Percentiles rank a stretch among this genome's conserved stretches.
These are phyloP conservation scores for Paramecium sexaurelia DNA, from an alignment of 73 alveolate species.

Conservation along the genomic window DNA sequence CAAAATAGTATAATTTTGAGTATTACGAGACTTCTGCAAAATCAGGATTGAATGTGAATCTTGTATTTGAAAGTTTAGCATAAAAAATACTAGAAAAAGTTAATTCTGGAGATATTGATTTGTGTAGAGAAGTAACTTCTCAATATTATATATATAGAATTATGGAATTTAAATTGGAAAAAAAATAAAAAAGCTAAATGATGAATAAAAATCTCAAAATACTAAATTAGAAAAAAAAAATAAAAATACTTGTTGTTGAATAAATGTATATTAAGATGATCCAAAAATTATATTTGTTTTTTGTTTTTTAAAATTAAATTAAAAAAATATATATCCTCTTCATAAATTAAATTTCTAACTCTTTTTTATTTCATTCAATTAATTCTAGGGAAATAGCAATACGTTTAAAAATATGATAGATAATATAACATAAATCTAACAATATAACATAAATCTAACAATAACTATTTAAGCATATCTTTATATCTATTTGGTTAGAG, in stretches of 20 bases:
- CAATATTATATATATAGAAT: background rate
- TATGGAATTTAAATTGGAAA: background rate
- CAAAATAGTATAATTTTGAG: background rate
- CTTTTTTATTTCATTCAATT: too few species aligned
- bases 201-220: background rate
- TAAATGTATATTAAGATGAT: too few species aligned
- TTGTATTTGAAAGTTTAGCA: conserved; percentile 42
- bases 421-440: too few species aligned
- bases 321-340: too few species aligned
- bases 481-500: too few species aligned
- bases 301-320: too few species aligned
- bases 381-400: too few species aligned
- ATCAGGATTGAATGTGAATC: background rate
- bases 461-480: too few species aligned
- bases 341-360: too few species aligned
- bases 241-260: background rate
- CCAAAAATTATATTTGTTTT: too few species aligned
- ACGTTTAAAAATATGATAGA: too few species aligned
- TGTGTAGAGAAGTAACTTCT: background rate
- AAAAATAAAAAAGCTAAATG: background rate
- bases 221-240: background rate
- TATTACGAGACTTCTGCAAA: background rate
- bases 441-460: too few species aligned
- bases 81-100: conserved; percentile 1
- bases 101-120: background rate